These are phyloP conservation scores for Astrothelium subdiscretum DNA, from an alignment of 495 filamentous ascomycete genomes.

Conservation along the genomic window DNA sequence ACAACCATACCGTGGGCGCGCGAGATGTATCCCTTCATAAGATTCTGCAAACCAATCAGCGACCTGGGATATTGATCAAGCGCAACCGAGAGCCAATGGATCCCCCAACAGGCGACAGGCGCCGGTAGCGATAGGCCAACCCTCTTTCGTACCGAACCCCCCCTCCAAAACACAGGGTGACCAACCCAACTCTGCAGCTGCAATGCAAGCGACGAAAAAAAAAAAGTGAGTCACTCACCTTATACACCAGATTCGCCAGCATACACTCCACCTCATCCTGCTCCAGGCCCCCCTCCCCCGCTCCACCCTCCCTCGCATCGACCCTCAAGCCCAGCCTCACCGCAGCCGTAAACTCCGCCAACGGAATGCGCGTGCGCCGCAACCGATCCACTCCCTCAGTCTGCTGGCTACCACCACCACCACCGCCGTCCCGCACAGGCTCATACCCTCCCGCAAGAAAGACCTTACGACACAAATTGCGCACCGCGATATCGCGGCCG, in stretches of 20 bases:
- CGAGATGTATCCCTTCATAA: slow-evolving; percentile 97
- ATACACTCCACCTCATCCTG: slow-evolving; percentile 92
- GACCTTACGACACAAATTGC: slow-evolving; percentile 84
- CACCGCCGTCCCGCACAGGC: slow-evolving; percentile 53
- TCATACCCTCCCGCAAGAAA: slow-evolving; percentile 73
- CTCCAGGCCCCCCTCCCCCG: slow-evolving; percentile 54
- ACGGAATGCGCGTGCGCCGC: slow-evolving; percentile 63
- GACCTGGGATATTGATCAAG: not conserved
- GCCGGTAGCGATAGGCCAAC: not conserved
- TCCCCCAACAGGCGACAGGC: not conserved
- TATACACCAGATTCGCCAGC: slow-evolving; percentile 91
- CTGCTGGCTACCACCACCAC: no score
- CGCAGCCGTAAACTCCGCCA: slow-evolving; percentile 66
- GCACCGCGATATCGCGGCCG: slow-evolving; percentile 76
- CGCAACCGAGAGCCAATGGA: not conserved
- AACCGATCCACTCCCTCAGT: slow-evolving; percentile 31
- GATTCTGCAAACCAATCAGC: slow-evolving; percentile 41
- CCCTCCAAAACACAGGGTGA: not conserved
- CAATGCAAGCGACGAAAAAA: not conserved
- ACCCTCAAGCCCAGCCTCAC: slow-evolving; percentile 37
- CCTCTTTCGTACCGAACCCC: not conserved
- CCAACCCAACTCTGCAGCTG: not conserved
- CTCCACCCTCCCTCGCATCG: slow-evolving; percentile 21
- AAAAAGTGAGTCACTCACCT: slow-evolving; percentile 46
- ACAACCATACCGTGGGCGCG: slow-evolving; percentile 82